Conservation (phyloP, 306 rosid genomes). For the Rosa lucieae region DNA sequence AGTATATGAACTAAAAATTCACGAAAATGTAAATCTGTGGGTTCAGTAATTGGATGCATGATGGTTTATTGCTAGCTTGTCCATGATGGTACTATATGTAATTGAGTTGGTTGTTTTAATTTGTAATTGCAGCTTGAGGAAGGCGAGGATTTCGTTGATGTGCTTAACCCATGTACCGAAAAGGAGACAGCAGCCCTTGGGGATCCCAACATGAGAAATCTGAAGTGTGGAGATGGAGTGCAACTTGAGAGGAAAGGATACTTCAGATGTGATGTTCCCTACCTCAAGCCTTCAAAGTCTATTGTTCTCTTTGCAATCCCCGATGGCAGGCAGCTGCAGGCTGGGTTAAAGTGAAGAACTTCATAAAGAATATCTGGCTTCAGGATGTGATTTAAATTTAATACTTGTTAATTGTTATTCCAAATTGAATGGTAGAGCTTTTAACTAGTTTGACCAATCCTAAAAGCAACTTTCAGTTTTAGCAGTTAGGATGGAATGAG, state of each 20-base stretch:
- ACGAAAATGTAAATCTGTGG: too few species aligned
- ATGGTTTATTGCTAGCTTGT: too few species aligned
- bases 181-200: constrained; percentile 31
- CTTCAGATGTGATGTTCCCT: constrained; percentile 83
- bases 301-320: constrained; percentile 73
- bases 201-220: constrained; percentile 76
- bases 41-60: too few species aligned
- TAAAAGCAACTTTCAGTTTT: not conserved
- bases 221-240: constrained; percentile 69
- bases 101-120: too few species aligned
- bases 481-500: not conserved
- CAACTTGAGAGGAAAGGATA: constrained; percentile 97
- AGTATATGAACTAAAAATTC: too few species aligned
- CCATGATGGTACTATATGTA: too few species aligned
- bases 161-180: too few species aligned
- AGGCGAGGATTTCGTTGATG: too few species aligned
- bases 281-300: constrained; percentile 61
- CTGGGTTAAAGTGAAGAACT: constrained; percentile 44
- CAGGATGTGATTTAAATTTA: not conserved
- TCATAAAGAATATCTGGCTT: not conserved
- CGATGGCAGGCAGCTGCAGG: constrained; percentile 74
- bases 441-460: not conserved
- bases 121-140: too few species aligned
- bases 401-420: not conserved
- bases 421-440: not conserved